These are phyloP conservation scores for Amphirosellinia nigrospora DNA, from an alignment of 495 filamentous ascomycete species.

Conservation along the genomic window DNA sequence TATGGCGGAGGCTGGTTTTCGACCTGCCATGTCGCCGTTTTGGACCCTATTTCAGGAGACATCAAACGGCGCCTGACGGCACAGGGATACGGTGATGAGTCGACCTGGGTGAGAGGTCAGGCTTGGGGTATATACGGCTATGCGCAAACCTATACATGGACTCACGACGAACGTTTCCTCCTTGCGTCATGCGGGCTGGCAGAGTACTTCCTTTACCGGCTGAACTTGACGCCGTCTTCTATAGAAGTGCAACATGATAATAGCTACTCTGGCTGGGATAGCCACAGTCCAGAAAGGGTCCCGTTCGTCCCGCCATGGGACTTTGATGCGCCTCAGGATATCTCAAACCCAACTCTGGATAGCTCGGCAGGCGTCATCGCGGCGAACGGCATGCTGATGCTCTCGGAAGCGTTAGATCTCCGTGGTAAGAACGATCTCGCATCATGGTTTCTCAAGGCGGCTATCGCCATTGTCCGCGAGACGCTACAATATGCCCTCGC, in stretches of 20 bases:
- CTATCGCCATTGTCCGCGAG: background rate
- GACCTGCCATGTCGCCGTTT: background rate
- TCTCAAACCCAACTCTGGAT: background rate
- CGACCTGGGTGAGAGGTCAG: background rate
- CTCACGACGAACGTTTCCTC: background rate
- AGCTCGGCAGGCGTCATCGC: background rate
- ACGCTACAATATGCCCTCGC: background rate
- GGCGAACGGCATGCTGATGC: background rate
- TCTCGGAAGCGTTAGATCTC: background rate
- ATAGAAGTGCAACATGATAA: background rate
- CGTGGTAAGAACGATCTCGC: background rate
- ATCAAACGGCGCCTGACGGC: background rate
- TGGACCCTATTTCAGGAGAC: background rate
- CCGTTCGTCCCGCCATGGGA: background rate
- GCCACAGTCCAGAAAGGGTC: background rate
- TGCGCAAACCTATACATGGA: background rate
- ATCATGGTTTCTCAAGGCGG: background rate
- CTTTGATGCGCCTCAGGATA: background rate
- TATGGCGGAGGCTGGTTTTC: conserved; percentile 2
- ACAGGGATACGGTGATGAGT: background rate
- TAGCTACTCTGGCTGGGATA: background rate
- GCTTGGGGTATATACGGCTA: background rate
- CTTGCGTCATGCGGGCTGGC: background rate
- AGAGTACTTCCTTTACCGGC: background rate
- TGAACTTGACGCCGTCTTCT: background rate